Conservation (phyloP, 768 basidiomycete genomes). For the Gymnopilus dilepis region DNA sequence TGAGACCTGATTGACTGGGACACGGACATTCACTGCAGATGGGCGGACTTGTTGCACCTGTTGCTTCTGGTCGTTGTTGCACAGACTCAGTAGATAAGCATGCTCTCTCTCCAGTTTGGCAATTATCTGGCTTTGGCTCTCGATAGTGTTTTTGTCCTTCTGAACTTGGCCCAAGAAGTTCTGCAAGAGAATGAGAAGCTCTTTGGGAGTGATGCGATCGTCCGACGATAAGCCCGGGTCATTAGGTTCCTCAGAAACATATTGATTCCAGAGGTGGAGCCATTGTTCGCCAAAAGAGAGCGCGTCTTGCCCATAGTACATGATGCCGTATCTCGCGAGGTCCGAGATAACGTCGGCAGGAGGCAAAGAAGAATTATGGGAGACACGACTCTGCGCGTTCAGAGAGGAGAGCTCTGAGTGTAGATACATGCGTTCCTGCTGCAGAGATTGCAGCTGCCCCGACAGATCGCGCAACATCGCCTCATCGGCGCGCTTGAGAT, state of each 20-base stretch:
- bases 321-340: constrained; percentile 10
- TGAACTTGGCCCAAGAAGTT: constrained; percentile 4
- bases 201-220: constrained; percentile 8
- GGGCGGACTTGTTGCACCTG: not conserved
- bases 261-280: constrained; percentile 12
- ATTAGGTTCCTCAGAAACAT: constrained; percentile 11
- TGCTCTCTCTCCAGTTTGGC: not conserved
- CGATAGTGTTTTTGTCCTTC: not conserved
- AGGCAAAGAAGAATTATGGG: not conserved
- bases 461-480: not conserved
- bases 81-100: not conserved
- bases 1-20: not conserved
- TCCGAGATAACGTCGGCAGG: constrained; percentile 3
- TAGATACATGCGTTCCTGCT: constrained; percentile 5
- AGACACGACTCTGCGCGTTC: not conserved
- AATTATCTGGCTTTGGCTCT: not conserved
- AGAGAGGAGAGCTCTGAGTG: not conserved
- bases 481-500: constrained; percentile 1
- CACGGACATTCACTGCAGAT: not conserved
- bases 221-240: not conserved
- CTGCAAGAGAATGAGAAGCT: constrained; percentile 5
- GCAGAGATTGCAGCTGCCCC: not conserved
- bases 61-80: not conserved
- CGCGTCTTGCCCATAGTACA: constrained; percentile 1
- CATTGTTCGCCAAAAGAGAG: constrained; percentile 12